Base-by-base conservation (phyloP, 2,329 filamentous ascomycete species). In the Aspergillus arachidicola region DNA sequence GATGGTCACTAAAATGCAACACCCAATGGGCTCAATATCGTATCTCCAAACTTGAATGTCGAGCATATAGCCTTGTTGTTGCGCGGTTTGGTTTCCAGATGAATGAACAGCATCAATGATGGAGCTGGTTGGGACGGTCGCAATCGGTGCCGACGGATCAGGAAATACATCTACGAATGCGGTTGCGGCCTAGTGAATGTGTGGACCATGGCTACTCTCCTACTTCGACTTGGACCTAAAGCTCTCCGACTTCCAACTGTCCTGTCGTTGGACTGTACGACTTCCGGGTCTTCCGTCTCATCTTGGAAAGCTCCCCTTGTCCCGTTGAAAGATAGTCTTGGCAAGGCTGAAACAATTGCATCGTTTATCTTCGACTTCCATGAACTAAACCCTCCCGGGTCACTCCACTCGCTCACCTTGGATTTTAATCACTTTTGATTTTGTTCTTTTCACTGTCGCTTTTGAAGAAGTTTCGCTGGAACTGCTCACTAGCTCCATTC, bases 111-210 rank as follows among this genome's bases (percentile, higher is more conserved):
- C 21, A 28, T 45, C 43, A 43, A 57, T 48, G 50, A 30, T 55
- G 51, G 51, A 28, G 34, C 50, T 32, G 53, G 58, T 50, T 48
- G 55, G 57, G 56, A 65, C 68, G 69, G 66, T 69, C 67, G 68
- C 69, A 69, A 67, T 61, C 62, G 64, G 59, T 58, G 53, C 26
- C 57, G 58, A 63, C 57, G 59, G 43, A 45, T n/a, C 34, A 48
- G 51, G 59, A 50, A 51, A 46, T 51, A 55, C 53, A 50, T 68
- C 60, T 64, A 69, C 68, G 65, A 66, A 71, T 57, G 57, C 68
- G 65, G 68, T 56, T 32, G 53, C 57, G 58, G 58, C 59, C 23
- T 57, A 50, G 36, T 48, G 48, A 58, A 58, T 45, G 41, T 28
- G 38, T 59, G 57, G 38, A 41, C 58, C 36, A 60, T 30, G 41